A percentile compares a stretch with the other conserved stretches of the same genome.
These are phyloP conservation scores for Russula griseocarnosa DNA, from an alignment of 768 basidiomycete genomes.

Conservation along the genomic window DNA sequence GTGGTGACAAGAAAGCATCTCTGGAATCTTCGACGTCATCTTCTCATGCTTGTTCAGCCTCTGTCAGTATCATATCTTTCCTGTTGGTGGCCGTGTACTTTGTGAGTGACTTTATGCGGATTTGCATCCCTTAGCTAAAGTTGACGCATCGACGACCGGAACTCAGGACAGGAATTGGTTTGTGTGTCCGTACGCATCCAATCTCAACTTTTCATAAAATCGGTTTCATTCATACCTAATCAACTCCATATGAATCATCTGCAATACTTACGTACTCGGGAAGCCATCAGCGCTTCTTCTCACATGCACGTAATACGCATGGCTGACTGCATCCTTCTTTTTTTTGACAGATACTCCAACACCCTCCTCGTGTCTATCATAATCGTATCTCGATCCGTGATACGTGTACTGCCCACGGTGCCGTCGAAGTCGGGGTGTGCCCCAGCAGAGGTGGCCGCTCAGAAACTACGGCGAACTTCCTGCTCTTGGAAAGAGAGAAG, in stretches of 20 bases:
- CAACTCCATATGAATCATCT: background rate
- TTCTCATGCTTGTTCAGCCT: constrained; percentile 2
- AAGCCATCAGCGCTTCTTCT: constrained; percentile 4
- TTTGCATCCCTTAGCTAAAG: background rate
- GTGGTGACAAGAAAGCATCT: constrained; percentile 20
- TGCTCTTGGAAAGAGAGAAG: constrained; percentile 1
- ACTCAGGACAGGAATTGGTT: constrained; percentile 14
- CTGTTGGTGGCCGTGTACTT: constrained; percentile 2
- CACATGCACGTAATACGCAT: background rate
- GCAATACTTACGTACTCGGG: constrained; percentile 17
- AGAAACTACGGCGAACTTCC: background rate
- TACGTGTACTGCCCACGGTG: background rate
- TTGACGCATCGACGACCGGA: background rate
- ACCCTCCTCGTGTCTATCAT: constrained; percentile 32
- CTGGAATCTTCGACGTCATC: too few relatives aligned
- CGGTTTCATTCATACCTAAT: background rate
- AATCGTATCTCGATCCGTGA: constrained; percentile 22
- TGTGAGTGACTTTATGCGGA: background rate
- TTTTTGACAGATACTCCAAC: constrained; percentile 28
- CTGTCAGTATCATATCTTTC: background rate
- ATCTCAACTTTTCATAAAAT: background rate
- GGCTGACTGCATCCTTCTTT: background rate
- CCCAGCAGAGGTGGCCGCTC: background rate
- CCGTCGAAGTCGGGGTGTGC: background rate
- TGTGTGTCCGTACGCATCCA: constrained; percentile 6